Evolutionary conservation across 169 alveolate species (phyloP), one percentile per base, ranked within the genome.

Genomic region (Eimeria praecox): DNA sequence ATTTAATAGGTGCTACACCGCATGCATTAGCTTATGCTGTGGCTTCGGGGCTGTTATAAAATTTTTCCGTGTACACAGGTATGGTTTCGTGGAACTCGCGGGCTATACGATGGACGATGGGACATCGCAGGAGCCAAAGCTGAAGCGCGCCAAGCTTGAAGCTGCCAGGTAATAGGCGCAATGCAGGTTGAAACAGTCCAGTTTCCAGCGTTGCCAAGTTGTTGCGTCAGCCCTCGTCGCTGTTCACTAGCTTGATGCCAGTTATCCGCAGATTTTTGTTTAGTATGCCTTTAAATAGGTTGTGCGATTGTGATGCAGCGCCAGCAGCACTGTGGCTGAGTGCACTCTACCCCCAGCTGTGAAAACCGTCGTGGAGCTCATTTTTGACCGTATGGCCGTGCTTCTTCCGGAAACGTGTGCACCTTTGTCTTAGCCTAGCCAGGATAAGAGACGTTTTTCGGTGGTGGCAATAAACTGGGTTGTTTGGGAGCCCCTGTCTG

Each of bases 291-390:
- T 2, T 18, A 27, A 46, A 49, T 22, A 30, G 30, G 27, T 80
- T 24, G 22, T 83, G 69, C 40, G 77, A 54, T 33, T 56, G 77
- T 75, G 80, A 14, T 78, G 80, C 90, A 77, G 90, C 75, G 75
- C 88, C 82, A 90, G 95, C 85, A 92, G 92, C 22, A 44, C 80
- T 6, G 92, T 77, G 82, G 78, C 83, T 5, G 92, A 92, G 18
- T 77, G 95, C 92, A 59, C 83, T 62, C 85, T 92, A 44, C 92
- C 64, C 9, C 86, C 91, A 71, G 95, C 64, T n/a, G 95, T 92
- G 44, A 64, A 92, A 75, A 46, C 75, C 18, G 20, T 92, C 66
- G 52, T 92, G 71, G 75, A 92, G 24, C 83, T 80, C 86, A 78
- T 92, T 54, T 92, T 92, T 66, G 95, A 92, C 44, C 80, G 95